Evolutionary conservation across 176 grass and related monocot genomes (phyloP), one percentile per base, ranked within the genome.

Genomic region (Tillandsia leiboldiana): DNA sequence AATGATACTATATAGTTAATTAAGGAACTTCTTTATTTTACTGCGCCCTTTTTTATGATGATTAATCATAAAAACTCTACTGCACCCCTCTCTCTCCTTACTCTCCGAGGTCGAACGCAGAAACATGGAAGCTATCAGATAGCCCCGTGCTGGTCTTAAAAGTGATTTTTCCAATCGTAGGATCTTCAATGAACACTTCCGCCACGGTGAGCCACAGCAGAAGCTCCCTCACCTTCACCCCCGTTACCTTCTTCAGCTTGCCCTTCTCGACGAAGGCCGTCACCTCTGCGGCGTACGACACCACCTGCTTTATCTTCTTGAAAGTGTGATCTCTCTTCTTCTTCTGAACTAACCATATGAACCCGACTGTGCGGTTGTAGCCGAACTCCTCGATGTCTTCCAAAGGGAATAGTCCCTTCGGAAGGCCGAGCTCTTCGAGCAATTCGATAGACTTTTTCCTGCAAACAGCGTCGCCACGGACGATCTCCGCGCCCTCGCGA

Each of bases 321-420:
- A 77, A 83, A 8, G 74, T 77, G 73, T 82, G 73, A 9, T 77
- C 68, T 0, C 42, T 69, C 80, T 77, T 82, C 69, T 82, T 76
- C 33, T 42, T 42, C 33, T 42, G 33, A 42, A 42, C 33, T 42
- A 42, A 42, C 33, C 33, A 42, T 42, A 42, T 6, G 33, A 42
- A 42, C 33, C 33, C 33, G 33, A 42, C 33, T 0, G 33, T 6
- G 4, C 33, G 33, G 33, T 42, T 42, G 33, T 42, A 42, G 5
- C 33, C 33, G 33, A 42, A 42, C 33, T 42, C 33, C 33, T 42
- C 33, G 4, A 42, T 42, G 33, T 42, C 5, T 42, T 42, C 33
- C 33, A 42, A 42, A 42, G 33, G 33, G 33, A 42, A 42, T 3
- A 42, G 33, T 42, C 33, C 33, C 33, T 42, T 42, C 33, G 33